phyloP scores from a whole-genome alignment of 2,329 filamentous ascomycete species.

The Lachnellula occidentalis region DNA sequence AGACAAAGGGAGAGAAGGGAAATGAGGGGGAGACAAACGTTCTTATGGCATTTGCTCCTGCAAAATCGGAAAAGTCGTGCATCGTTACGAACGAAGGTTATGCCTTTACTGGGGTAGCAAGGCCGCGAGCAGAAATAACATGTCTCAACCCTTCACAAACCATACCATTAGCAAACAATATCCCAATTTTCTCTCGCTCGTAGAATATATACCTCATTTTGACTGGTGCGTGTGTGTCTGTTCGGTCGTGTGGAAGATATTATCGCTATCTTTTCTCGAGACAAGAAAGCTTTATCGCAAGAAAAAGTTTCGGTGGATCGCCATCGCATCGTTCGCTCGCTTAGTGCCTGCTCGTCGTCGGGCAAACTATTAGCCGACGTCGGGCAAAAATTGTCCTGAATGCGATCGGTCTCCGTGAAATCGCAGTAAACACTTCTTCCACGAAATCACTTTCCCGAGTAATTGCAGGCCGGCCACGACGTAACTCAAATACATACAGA shows the following conservation, averaged over 20 bases:
- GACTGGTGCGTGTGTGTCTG: conserved; percentile 17
- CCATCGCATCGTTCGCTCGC: no score
- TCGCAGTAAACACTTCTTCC: no score
- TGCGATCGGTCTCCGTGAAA: no score
- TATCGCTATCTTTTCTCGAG: conserved; percentile 11
- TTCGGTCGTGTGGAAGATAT: no score
- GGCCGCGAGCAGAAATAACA: conserved; percentile 69
- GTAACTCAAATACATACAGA: no score
- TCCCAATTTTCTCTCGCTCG: no score
- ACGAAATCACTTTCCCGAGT: no score
- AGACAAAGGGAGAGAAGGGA: background rate
- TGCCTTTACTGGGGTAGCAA: conserved; percentile 58
- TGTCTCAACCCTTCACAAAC: conserved; percentile 46
- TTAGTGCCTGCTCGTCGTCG: no score
- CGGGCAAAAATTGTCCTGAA: no score
- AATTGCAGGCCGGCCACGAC: background rate
- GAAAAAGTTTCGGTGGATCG: no score
- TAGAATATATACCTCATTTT: conserved; percentile 14
- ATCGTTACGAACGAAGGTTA: conserved; percentile 37
- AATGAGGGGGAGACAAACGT: conserved; percentile 14
- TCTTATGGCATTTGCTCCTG: conserved; percentile 43
- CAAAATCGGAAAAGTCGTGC: conserved; percentile 54
- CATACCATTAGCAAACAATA: background rate
- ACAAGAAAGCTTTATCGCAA: no score
- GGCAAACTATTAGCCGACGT: no score